Evolutionary conservation across 2,329 filamentous ascomycete species (phyloP).

Genomic region (Calonectria leucothoes): DNA sequence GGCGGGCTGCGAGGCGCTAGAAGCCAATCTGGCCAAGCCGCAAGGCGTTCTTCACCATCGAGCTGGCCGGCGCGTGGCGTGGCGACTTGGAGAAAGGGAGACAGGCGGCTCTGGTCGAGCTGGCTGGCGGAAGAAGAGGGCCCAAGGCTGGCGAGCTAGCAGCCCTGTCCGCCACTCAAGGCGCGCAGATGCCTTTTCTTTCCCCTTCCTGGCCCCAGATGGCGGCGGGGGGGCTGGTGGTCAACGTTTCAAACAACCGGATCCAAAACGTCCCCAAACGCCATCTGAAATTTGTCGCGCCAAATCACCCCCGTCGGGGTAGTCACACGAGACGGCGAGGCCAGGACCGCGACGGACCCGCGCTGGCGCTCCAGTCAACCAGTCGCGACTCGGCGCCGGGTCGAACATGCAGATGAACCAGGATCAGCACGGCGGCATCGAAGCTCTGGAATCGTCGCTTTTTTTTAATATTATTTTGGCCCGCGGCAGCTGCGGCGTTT

Average conservation of each 20-base stretch:
- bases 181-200: background rate
- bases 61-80: background rate
- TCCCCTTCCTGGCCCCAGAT: background rate
- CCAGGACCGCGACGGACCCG: slow-evolving; percentile 6
- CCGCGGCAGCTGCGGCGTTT: slow-evolving; percentile 4
- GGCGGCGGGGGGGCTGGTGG: slow-evolving; percentile 1
- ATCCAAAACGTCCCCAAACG: slow-evolving; percentile 21
- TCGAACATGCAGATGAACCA: background rate
- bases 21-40: background rate
- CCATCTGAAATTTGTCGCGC: slow-evolving; percentile 14
- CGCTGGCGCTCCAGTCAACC: slow-evolving; percentile 10
- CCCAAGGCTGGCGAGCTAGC: background rate
- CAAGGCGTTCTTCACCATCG: background rate
- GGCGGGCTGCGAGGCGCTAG: background rate
- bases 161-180: background rate
- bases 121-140: background rate
- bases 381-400: slow-evolving; percentile 1
- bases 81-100: background rate
- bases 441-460: background rate
- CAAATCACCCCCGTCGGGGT: slow-evolving; percentile 8
- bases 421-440: slow-evolving; percentile 6
- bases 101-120: background rate
- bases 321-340: slow-evolving; percentile 13
- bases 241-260: slow-evolving; percentile 24
- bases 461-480: background rate